These are phyloP conservation scores for Xylariales sp. DNA, from an alignment of 2,329 filamentous ascomycete species.

Conservation along the genomic window DNA sequence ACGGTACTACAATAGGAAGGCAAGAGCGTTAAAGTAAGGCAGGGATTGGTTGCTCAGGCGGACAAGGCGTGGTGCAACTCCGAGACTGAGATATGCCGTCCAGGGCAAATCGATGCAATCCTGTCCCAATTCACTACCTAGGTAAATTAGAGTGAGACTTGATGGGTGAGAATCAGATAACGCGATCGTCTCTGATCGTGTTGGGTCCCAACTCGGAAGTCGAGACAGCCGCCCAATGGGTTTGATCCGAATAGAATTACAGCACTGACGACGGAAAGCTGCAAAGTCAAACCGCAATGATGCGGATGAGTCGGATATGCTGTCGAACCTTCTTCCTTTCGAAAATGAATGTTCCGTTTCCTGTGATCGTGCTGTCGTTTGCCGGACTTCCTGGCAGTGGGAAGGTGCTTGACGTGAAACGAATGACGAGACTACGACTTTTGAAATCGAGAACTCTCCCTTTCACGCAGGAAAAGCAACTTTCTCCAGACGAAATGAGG, in stretches of 20 bases:
- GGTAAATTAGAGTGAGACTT: not conserved
- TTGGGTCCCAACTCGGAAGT: not conserved
- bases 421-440: too few relatives aligned
- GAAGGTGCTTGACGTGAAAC: too few relatives aligned
- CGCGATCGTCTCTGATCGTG: not conserved
- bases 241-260: too few relatives aligned
- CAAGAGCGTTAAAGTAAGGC: not conserved
- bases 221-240: too few relatives aligned
- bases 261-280: too few relatives aligned
- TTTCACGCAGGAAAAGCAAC: not conserved
- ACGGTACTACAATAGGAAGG: slow-evolving; percentile 6
- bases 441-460: not conserved
- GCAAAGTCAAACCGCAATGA: too few relatives aligned
- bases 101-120: not conserved
- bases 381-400: too few relatives aligned
- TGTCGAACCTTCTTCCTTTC: too few relatives aligned
- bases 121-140: not conserved
- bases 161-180: not conserved
- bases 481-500: too few relatives aligned
- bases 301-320: too few relatives aligned
- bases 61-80: not conserved
- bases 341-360: too few relatives aligned
- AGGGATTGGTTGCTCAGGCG: slow-evolving; percentile 1
- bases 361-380: too few relatives aligned
- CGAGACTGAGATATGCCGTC: not conserved